Evolutionary conservation across 1,139 yeast species (phyloP), one percentile per base, ranked within the genome.

Genomic region (Candida neerlandica): DNA sequence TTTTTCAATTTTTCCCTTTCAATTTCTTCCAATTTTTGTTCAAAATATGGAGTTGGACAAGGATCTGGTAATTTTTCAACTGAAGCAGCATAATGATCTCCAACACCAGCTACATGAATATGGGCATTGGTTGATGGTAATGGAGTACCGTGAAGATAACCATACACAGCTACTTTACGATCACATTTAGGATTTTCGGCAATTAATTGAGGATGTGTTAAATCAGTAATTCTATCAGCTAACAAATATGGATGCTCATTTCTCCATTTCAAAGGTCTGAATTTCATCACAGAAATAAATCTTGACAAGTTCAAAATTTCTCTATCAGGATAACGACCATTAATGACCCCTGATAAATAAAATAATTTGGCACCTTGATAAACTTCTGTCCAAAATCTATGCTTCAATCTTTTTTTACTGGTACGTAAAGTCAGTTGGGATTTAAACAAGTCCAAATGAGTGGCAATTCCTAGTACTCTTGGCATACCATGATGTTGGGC

Each of bases 401-500:
- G 91, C 71, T 95, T 95, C 61, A 95, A 81, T 57, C 92, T 81
- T 66, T 94, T 95, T 70, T 95, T 95, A 0, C 97, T 84, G 0
- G 96, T 89, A 64, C 98, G 82, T 67, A 94, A 79, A 0, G 97
- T 90, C 14, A 96, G 81, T 52, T 88, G 96, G 14, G 89, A 86
- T 65, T 88, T 91, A 78, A 95, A 95, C 52, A 95, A 77, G 69
- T 95, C 99, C 63, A 95, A 79, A 73, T 95, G 99, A 0, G 99
- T 94, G 9, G 97, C 88, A 16, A 95, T 90, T 55, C 99, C 99
- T 47, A 95, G 77, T 26, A 95, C 96, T 63, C 97, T 82, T 43
- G 99, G 99, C 92, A 95, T 94, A 67, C 99, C 99, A 65, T 95
- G 99, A 62, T 95, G 97, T 60, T 95, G 96, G 5, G 97, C 95